Base-by-base conservation (phyloP, 140 eudicot species). In the Senecio squalidus region DNA sequence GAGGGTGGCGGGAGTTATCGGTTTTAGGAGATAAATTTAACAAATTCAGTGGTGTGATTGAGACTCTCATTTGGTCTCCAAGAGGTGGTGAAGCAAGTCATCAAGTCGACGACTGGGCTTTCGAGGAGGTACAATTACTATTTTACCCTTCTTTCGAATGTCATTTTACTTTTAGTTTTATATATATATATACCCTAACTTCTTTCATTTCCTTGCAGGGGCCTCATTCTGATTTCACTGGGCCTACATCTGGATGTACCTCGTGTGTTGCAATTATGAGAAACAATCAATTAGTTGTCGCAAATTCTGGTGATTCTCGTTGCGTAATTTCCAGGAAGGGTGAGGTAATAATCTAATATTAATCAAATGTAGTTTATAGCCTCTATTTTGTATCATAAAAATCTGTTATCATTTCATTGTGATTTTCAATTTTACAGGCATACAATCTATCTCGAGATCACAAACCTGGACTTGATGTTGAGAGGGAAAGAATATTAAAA, bases 1-100 rank as follows among this genome's bases (percentile, higher is more conserved):
- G 99, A 84, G 99, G 99, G 30, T 93, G 99, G 99, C 82, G 99
- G 76, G 99, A 93, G 60, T 79, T 93, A 47, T 90, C 99, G 20
- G 47, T 82, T 69, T 75, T 93, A 52, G 99, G 99, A 22, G 99
- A 93, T 64, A 88, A 72, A 69, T 61, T 84, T 25, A 88, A 93
- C 77, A 93, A 88, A 74, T 84, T 93, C 49, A 77, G 89, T 0
- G 96, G 96, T 23, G 88, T 84, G 71, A 80, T 93, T 6, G 96
- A 84, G 73, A 83, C 90, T 23, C 71, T 93, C 26, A 88, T 93
- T 57, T 93, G 99, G 99, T 88, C 98, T 21, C 98, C 96, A 51
- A 80, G 80, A 77, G 74, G 82, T 21, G 76, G 94, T n/a, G 89
- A 88, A 59, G 81, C 81, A 58, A 91, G 75, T 73, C 75, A 74